Evolutionary conservation across 306 rosid genomes (phyloP).

Genomic region (Biancaea sappan): DNA sequence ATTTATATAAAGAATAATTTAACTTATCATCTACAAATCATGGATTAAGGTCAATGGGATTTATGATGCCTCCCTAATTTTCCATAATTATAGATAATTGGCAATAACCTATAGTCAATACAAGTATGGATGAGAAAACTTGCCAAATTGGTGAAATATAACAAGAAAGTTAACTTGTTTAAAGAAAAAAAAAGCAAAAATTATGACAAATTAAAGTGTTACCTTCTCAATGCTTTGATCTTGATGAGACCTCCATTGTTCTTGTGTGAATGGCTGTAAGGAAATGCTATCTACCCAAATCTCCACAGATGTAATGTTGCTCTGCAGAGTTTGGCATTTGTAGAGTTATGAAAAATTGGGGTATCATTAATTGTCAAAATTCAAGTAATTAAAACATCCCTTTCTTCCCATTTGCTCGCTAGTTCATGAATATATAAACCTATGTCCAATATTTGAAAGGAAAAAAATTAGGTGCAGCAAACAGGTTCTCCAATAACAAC

Average conservation of each 20-base stretch:
- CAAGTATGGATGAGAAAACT: neutral
- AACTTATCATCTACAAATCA: no score
- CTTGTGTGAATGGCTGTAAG: slow-evolving; percentile 52
- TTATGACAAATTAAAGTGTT: neutral
- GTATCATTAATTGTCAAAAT: no score
- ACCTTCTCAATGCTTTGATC: slow-evolving; percentile 54
- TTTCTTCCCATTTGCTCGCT: neutral
- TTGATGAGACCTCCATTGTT: slow-evolving; percentile 57
- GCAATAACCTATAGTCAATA: neutral
- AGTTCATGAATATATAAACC: neutral
- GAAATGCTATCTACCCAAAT: slow-evolving; percentile 64
- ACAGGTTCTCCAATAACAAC: no score
- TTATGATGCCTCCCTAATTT: no score
- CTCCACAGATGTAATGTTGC: slow-evolving; percentile 47
- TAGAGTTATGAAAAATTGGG: neutral
- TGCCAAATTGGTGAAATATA: neutral
- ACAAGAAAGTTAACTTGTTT: no score
- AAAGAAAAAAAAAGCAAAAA: neutral
- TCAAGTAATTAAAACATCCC: neutral
- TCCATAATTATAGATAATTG: no score
- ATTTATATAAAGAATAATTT: no score
- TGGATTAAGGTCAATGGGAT: no score
- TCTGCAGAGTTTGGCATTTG: slow-evolving; percentile 40
- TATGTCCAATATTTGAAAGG: neutral
- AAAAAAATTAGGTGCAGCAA: no score